Base-by-base conservation (phyloP, 2,329 filamentous ascomycete genomes). In the Sclerotinia glacialis region DNA sequence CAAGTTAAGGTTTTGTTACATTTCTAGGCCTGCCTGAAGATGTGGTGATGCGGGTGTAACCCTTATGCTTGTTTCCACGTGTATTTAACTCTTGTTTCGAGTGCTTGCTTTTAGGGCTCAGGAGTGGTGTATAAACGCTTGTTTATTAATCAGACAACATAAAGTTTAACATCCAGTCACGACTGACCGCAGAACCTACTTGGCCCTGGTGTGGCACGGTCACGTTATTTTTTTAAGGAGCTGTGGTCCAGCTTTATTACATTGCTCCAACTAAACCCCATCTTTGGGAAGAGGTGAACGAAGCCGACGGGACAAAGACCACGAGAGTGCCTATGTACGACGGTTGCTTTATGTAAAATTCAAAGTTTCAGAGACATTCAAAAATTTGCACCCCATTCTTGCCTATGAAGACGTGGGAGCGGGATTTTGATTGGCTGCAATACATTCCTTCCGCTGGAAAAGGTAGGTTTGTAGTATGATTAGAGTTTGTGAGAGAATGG, bases 311-410 rank as follows among this genome's bases (percentile, higher is more conserved):
- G 44, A 49, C 58, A 61, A 40, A 61, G 58, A 23, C 58, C 44
- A 40, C 58, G 46, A 49, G 28, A 61, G 28, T 61, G n/a, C 31
- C 58, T 61, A 44, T 61, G 58, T 61, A 14, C n/a, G 8, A 49
- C 44, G n/a, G 28, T 26, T 23, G 8, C 58, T 26, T 26, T 31
- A 23, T 49, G 8, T 21, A 37, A 49, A 49, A 21, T 8, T 44
- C 18, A 49, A 49, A 37, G 31, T 49, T 8, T 37, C 28, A 40
- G 34, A 49, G n/a, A 7, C 1, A 49, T 23, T 31, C 21, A 28
- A 37, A 34, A 11, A n/a, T 61, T 26, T 11, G 9, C 26, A 49
- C 46, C 58, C 58, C 58, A 61, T 61, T 61, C n/a, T 61, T 61
- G 58, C 28, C 9, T 26, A 37, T 49, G 28, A 11, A 61, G 58